Evolutionary conservation across 2,329 filamentous ascomycete genomes (phyloP).

Genomic region (Xylariaceae sp.): DNA sequence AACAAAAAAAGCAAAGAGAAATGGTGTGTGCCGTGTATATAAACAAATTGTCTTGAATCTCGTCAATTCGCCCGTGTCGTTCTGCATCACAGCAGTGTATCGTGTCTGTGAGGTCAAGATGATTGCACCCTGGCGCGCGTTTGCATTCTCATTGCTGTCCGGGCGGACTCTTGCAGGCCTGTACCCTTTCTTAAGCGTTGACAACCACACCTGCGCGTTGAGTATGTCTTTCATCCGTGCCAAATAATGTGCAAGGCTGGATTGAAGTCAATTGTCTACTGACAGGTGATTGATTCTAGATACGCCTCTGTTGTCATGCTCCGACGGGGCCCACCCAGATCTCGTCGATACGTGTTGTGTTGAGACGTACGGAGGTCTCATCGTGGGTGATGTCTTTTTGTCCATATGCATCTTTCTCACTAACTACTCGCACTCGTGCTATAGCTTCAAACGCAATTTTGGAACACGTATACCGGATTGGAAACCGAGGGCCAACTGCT

Average conservation of each 20-base stretch:
- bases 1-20: too few relatives aligned
- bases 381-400: slow-evolving; percentile 33
- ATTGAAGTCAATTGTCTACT: slow-evolving; percentile 9
- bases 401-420: not conserved
- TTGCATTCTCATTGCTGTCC: slow-evolving; percentile 30
- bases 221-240: slow-evolving; percentile 28
- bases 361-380: slow-evolving; percentile 62
- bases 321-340: slow-evolving; percentile 39
- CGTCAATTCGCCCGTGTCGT: not conserved
- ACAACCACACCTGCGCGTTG: slow-evolving; percentile 57
- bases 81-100: not conserved
- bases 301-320: slow-evolving; percentile 46
- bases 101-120: slow-evolving; percentile 8
- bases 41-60: slow-evolving; percentile 1
- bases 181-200: slow-evolving; percentile 43
- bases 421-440: not conserved
- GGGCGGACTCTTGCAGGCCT: slow-evolving; percentile 35
- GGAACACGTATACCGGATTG: slow-evolving; percentile 61
- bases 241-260: not conserved
- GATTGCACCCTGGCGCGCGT: slow-evolving; percentile 19
- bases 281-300: slow-evolving; percentile 18
- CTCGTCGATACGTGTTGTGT: slow-evolving; percentile 61
- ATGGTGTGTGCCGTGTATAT: too few relatives aligned
- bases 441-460: slow-evolving; percentile 60
- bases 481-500: slow-evolving; percentile 57